Conservation (phyloP, 352 stramenopile species). For the Phytophthora sp. region DNA sequence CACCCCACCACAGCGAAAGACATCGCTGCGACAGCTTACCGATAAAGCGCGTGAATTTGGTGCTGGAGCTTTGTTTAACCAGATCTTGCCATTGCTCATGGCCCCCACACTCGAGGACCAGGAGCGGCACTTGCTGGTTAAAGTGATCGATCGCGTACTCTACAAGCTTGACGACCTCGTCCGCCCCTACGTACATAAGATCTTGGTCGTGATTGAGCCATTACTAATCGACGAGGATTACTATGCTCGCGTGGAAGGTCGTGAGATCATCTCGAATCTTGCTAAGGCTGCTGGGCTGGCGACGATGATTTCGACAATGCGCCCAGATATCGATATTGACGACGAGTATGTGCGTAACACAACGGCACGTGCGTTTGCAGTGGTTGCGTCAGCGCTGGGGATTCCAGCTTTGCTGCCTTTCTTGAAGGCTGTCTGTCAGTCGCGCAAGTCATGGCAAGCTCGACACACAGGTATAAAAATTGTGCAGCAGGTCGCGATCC, state of each 20-base stretch:
- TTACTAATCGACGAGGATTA: constrained; percentile 99
- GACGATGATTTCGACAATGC: constrained; percentile 99
- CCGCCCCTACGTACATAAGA: constrained; percentile 99
- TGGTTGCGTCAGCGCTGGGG: constrained; percentile 98
- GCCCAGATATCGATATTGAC: constrained; percentile 98
- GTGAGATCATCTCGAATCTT: constrained; percentile 99
- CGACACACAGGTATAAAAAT: constrained; percentile 99
- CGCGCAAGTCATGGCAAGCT: constrained; percentile 98
- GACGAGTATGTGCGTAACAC: constrained; percentile 99
- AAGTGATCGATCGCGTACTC: constrained; percentile 99
- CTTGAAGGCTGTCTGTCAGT: constrained; percentile 98
- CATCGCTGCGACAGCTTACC: constrained; percentile 96
- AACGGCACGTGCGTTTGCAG: constrained; percentile 97
- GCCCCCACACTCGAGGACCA: constrained; percentile 98
- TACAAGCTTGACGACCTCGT: constrained; percentile 99
- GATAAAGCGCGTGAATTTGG: constrained; percentile 98
- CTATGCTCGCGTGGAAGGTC: constrained; percentile 98
- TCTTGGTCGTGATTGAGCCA: constrained; percentile 99
- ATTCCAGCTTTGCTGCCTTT: constrained; percentile 98
- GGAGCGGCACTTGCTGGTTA: constrained; percentile 99
- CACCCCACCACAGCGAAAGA: constrained; percentile 97
- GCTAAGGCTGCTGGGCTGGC: constrained; percentile 98
- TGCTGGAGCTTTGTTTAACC: constrained; percentile 98
- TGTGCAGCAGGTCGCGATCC: constrained; percentile 98
- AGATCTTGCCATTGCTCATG: constrained; percentile 99